A percentile compares a stretch with the other conserved stretches of the same genome.
These are phyloP conservation scores for Pyrrhoderma noxium DNA, from an alignment of 1,284 basidiomycete species.

Conservation along the genomic window DNA sequence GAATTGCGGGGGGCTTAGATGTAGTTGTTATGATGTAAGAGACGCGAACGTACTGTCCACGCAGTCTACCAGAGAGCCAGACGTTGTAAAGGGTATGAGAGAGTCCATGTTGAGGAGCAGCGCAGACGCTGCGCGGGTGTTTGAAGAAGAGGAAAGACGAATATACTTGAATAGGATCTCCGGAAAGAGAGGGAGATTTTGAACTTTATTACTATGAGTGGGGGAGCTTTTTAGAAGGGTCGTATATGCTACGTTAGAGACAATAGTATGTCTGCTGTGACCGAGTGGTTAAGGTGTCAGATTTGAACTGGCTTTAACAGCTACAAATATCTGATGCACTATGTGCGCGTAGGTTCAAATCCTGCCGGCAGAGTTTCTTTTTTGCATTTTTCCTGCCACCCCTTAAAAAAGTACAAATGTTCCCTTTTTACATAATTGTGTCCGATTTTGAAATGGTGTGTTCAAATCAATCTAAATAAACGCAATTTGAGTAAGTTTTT, in stretches of 20 bases:
- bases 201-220: too few relatives aligned
- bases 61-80: slow-evolving; percentile 92
- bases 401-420: too few relatives aligned
- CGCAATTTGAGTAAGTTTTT: too few relatives aligned
- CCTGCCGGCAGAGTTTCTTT: slow-evolving; percentile 57
- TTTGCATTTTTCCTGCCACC: too few relatives aligned
- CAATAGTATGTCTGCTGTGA: slow-evolving; percentile 30
- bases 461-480: not conserved
- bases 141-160: too few relatives aligned
- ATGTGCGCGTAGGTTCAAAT: slow-evolving; percentile 74
- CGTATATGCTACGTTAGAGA: too few relatives aligned
- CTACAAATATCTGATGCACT: slow-evolving; percentile 60
- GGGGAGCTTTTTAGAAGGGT: too few relatives aligned
- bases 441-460: too few relatives aligned
- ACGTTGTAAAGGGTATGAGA: slow-evolving; percentile 93
- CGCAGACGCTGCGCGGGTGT: too few relatives aligned
- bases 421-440: too few relatives aligned
- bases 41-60: slow-evolving; percentile 92
- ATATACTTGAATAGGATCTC: too few relatives aligned
- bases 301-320: slow-evolving; percentile 45
- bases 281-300: slow-evolving; percentile 81
- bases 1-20: slow-evolving; percentile 34
- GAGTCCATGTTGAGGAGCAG: slow-evolving; percentile 66
- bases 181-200: too few relatives aligned
- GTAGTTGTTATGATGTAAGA: slow-evolving; percentile 36